These are phyloP conservation scores for Leccinum ponderosum DNA, from an alignment of 1,284 basidiomycete genomes.

Conservation along the genomic window DNA sequence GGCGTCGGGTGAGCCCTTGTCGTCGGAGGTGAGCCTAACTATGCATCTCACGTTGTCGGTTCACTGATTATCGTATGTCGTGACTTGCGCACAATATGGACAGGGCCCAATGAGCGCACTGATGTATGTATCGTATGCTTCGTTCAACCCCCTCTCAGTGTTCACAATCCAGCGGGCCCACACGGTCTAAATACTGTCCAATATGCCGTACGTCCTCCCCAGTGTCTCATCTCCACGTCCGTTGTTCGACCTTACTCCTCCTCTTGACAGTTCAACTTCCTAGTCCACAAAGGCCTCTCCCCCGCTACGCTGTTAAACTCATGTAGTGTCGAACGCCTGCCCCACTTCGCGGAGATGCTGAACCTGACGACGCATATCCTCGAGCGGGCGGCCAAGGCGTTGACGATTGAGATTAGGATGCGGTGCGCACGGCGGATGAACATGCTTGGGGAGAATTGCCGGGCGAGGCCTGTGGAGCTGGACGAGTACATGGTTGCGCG, in stretches of 20 bases:
- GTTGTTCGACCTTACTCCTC: too few species aligned
- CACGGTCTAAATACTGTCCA: constrained; percentile 45
- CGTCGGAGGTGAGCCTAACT: constrained; percentile 32
- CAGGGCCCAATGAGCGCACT: background rate
- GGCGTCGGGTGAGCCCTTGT: constrained; percentile 33
- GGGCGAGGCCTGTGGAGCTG: background rate
- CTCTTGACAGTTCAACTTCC: constrained; percentile 33
- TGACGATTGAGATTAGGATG: background rate
- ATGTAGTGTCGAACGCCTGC: constrained; percentile 27
- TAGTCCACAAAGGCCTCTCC: constrained; percentile 27
- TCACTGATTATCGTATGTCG: background rate
- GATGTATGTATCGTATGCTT: background rate
- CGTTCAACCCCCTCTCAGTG: constrained; percentile 24
- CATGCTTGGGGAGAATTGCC: background rate
- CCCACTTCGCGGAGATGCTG: too few species aligned
- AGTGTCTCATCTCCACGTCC: background rate
- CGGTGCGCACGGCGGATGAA: background rate
- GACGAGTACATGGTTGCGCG: background rate
- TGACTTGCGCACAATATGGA: background rate
- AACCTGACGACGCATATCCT: constrained; percentile 14
- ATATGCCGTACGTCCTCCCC: constrained; percentile 34
- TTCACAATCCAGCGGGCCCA: constrained; percentile 47
- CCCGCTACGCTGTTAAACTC: constrained; percentile 16
- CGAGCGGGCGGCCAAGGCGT: background rate
- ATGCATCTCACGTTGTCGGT: background rate